phyloP scores from a whole-genome alignment of 768 basidiomycete genomes.

The Leucogyrophana mollusca region DNA sequence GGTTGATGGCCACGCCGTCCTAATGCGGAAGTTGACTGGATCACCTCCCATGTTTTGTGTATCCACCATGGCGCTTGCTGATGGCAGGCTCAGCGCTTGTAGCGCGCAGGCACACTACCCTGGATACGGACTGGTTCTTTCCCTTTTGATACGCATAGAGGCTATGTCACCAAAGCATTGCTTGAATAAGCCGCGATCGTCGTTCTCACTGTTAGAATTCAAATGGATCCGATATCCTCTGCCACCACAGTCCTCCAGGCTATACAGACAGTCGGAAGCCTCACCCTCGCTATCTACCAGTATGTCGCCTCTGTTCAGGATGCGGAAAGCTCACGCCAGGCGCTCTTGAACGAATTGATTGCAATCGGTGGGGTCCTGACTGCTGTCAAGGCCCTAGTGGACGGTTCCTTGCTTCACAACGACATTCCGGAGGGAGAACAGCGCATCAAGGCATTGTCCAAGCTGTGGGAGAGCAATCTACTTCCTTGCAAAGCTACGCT shows the following conservation, averaged over 20 bases:
- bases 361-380: conserved; percentile 24
- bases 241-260: conserved; percentile 11
- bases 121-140: too few relatives aligned
- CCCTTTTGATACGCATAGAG: too few relatives aligned
- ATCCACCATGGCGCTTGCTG: too few relatives aligned
- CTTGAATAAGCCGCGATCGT: too few relatives aligned
- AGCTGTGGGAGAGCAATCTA: background rate
- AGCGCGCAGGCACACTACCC: too few relatives aligned
- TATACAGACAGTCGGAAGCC: conserved; percentile 13
- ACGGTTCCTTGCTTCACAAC: conserved; percentile 1
- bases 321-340: conserved; percentile 18
- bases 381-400: conserved; percentile 22
- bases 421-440: background rate
- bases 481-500: background rate
- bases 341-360: conserved; percentile 25
- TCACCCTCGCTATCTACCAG: conserved; percentile 25
- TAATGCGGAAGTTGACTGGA: too few relatives aligned
- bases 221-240: background rate
- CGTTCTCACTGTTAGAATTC: too few relatives aligned
- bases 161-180: too few relatives aligned
- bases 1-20: too few relatives aligned
- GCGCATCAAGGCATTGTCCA: background rate
- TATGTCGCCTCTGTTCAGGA: conserved; percentile 25
- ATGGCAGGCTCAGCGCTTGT: too few relatives aligned
- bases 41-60: too few relatives aligned